Conservation (phyloP, 2,329 filamentous ascomycete genomes). For the Sporothrix brasiliensis region DNA sequence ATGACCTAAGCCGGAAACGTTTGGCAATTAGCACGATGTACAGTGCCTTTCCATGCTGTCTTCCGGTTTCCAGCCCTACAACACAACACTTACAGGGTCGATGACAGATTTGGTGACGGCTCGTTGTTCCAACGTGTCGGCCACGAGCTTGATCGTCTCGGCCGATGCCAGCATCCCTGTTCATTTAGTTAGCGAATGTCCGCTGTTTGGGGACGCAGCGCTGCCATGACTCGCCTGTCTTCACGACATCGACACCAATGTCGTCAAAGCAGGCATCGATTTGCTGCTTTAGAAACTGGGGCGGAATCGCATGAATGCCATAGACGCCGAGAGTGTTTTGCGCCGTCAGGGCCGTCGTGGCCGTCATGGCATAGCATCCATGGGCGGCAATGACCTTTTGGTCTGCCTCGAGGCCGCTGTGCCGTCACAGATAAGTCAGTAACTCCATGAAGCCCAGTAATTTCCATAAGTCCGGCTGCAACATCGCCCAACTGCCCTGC, state of each 20-base stretch:
- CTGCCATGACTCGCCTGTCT: constrained; percentile 67
- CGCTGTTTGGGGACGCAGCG: too few species aligned
- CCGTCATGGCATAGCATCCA: constrained; percentile 93
- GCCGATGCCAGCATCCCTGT: constrained; percentile 80
- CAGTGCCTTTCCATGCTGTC: too few species aligned
- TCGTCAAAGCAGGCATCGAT: constrained; percentile 84
- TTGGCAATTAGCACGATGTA: neutral
- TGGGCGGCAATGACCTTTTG: constrained; percentile 93
- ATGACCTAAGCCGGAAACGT: constrained; percentile 67
- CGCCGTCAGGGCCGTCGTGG: constrained; percentile 91
- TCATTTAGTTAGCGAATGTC: neutral
- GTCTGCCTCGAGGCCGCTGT: constrained; percentile 88
- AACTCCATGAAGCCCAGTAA: neutral
- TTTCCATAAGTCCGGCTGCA: neutral
- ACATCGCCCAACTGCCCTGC: neutral
- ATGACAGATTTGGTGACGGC: constrained; percentile 64
- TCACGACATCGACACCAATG: constrained; percentile 85
- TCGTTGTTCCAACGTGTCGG: constrained; percentile 62
- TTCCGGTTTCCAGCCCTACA: neutral
- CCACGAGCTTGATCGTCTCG: constrained; percentile 69
- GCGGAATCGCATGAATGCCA: constrained; percentile 77
- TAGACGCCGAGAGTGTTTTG: constrained; percentile 88
- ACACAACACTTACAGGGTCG: constrained; percentile 65
- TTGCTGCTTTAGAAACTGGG: constrained; percentile 78
- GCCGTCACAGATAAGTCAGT: neutral